A percentile compares a stretch with the other conserved stretches of the same genome.
Evolutionary conservation across 768 basidiomycete species (phyloP).

Genomic region (Phlebiopsis flavidoalba): DNA sequence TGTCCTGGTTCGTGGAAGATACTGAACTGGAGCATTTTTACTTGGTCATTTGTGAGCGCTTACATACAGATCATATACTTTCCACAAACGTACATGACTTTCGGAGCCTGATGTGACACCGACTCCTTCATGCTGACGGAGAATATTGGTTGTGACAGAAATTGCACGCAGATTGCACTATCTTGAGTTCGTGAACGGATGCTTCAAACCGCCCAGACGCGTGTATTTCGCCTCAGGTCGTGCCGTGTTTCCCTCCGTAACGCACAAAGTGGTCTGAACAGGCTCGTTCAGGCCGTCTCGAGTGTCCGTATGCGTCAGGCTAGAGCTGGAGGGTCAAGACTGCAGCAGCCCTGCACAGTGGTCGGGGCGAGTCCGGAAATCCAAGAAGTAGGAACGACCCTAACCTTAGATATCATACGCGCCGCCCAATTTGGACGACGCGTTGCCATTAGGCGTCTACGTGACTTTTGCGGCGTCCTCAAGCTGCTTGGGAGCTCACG

Average conservation of each 20-base stretch:
- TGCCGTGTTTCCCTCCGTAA: too few species aligned
- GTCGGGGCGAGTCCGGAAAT: neutral
- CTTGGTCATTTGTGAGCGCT: conserved; percentile 33
- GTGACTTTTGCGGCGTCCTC: conserved; percentile 58
- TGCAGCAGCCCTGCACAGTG: neutral
- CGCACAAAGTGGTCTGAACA: neutral
- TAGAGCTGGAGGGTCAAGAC: neutral
- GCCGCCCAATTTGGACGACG: conserved; percentile 13
- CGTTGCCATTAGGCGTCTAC: conserved; percentile 30
- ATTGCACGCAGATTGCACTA: too few species aligned
- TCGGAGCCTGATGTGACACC: conserved; percentile 73
- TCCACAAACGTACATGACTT: conserved; percentile 60
- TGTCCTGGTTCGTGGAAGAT: conserved; percentile 91
- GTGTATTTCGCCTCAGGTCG: too few species aligned
- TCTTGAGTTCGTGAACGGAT: too few species aligned
- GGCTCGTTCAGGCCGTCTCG: neutral
- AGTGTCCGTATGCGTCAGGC: neutral
- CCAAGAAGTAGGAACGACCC: conserved; percentile 1
- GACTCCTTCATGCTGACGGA: conserved; percentile 64
- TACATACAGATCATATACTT: neutral
- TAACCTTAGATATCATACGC: conserved; percentile 3
- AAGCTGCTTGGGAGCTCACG: conserved; percentile 25
- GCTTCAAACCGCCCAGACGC: too few species aligned
- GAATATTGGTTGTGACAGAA: too few species aligned
- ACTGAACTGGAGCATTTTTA: conserved; percentile 94